Evolutionary conservation across 805 yeast species (phyloP), one percentile per base, ranked within the genome.

Genomic region (Hanseniaspora mollemarum): DNA sequence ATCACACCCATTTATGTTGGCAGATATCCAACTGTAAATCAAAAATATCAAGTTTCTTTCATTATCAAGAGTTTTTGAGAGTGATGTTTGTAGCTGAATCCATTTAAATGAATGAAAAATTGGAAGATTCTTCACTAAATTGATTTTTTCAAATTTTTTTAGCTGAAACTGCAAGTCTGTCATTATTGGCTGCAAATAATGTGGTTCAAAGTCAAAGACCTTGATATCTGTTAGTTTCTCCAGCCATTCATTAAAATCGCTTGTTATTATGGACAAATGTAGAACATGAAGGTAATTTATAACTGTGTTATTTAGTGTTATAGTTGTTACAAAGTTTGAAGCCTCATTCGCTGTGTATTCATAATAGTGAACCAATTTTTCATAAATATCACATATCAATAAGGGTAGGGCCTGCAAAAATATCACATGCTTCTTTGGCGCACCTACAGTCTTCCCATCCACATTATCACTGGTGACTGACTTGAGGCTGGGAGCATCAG

Each of bases 311-410:
- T 83, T 77, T 55, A 78, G 83, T 0, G 87, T 87, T 1, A 82
- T 64, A 53, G 81, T 90, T 0, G 97, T 96, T 0, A 82, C 88
- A 56, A 76, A 76, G 56, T 90, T 95, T 51, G 80, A 86, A 8
- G 73, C 71, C 51, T 75, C 79, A 36, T 69, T 62, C 4, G 76
- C 68, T 35, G 90, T 79, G 36, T 67, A 57, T 51, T 70, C 73
- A 61, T 73, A 81, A 58, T 60, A 76, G 43, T 58, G 68, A 6
- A 74, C 51, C 3, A 68, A 61, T 52, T 69, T 71, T 12, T 60
- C 66, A 28, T 69, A 64, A 3, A 75, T 62, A 21, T 66, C 63
- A 26, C 62, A 56, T 1, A 75, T 56, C 6, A 75, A 54, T 16
- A 69, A 69, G 1, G 71, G 68, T 6, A 70, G 55, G 13, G 59